Conservation (phyloP, 306 rosid genomes). For the Coriaria nepalensis region DNA sequence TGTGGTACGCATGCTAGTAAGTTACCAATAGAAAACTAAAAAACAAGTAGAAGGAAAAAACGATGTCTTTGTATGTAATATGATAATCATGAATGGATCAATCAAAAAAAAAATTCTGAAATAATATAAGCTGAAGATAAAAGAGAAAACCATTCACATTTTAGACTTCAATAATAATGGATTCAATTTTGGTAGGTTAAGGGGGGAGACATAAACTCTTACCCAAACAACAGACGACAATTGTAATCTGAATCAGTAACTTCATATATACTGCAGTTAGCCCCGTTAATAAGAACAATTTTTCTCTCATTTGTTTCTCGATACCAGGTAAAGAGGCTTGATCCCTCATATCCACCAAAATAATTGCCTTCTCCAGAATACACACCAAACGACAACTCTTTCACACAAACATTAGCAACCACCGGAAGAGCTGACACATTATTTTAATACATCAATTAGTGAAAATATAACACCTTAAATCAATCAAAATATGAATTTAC, state of each 20-base stretch:
- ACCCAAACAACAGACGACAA: conserved; percentile 81
- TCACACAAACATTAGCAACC: conserved; percentile 48
- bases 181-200: background rate
- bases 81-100: too few species aligned
- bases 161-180: background rate
- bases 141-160: too few species aligned
- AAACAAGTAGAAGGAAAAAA: too few species aligned
- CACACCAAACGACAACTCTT: conserved; percentile 51
- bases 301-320: conserved; percentile 73
- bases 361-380: conserved; percentile 89
- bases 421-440: conserved; percentile 71
- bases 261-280: conserved; percentile 45
- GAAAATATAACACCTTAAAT: conserved; percentile 10
- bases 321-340: conserved; percentile 80
- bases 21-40: too few species aligned
- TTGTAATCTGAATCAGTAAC: conserved; percentile 73
- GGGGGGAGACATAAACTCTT: conserved; percentile 14
- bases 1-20: conserved; percentile 10
- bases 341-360: conserved; percentile 94
- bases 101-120: too few species aligned
- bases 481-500: background rate
- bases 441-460: conserved; percentile 1
- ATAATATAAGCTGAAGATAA: too few species aligned
- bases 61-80: too few species aligned
- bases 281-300: conserved; percentile 48